Evolutionary conservation across 768 basidiomycete species (phyloP).

Genomic region (Clavulina sp.): DNA sequence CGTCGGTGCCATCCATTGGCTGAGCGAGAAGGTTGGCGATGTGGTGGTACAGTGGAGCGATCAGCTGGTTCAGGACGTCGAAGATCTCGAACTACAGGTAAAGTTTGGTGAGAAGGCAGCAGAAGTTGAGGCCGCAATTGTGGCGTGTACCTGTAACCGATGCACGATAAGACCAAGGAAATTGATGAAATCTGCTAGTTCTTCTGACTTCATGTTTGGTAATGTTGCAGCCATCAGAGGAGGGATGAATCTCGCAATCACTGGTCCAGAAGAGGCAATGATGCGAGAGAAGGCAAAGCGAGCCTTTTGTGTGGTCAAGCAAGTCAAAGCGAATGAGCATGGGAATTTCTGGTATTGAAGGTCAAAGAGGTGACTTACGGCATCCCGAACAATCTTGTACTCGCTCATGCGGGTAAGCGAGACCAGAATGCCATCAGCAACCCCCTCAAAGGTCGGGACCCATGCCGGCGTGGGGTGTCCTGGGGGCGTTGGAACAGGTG

Average conservation of each 20-base stretch:
- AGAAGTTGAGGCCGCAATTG: not conserved
- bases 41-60: slow-evolving; percentile 71
- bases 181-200: slow-evolving; percentile 88
- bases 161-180: slow-evolving; percentile 86
- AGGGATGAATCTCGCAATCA: slow-evolving; percentile 74
- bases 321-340: not conserved
- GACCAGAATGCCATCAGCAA: slow-evolving; percentile 73
- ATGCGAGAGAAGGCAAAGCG: slow-evolving; percentile 89
- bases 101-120: not conserved
- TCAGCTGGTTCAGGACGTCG: slow-evolving; percentile 74
- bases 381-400: slow-evolving; percentile 76
- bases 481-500: slow-evolving; percentile 48
- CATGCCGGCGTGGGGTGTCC: slow-evolving; percentile 49
- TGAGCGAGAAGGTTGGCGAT: slow-evolving; percentile 65
- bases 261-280: slow-evolving; percentile 72
- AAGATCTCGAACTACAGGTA: slow-evolving; percentile 56
- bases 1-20: slow-evolving; percentile 74
- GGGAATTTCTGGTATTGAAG: not conserved
- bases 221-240: slow-evolving; percentile 81
- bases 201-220: slow-evolving; percentile 77
- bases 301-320: slow-evolving; percentile 32
- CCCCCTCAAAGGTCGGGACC: slow-evolving; percentile 63
- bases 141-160: slow-evolving; percentile 57
- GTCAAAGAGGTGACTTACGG: slow-evolving; percentile 35
- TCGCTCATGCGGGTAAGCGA: slow-evolving; percentile 78